Evolutionary conservation across 768 basidiomycete species (phyloP).

Genomic region (Trichaptum fuscoviolaceum): DNA sequence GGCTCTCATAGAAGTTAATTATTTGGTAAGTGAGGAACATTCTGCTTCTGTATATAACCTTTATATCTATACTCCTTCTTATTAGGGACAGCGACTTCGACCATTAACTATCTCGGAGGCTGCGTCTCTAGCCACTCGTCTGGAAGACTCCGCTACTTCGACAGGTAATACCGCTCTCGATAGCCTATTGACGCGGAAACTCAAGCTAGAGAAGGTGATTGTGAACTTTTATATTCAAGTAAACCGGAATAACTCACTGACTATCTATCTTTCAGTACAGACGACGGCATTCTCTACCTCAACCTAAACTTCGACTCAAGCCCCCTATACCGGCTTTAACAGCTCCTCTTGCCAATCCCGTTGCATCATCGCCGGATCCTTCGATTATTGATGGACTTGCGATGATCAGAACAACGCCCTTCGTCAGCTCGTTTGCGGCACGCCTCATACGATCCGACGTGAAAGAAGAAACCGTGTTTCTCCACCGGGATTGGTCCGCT

Average conservation of each 20-base stretch:
- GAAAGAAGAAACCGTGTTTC: constrained; percentile 28
- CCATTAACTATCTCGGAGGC: constrained; percentile 39
- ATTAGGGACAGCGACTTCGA: constrained; percentile 31
- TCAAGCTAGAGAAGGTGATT: constrained; percentile 41
- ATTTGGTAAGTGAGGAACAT: not conserved
- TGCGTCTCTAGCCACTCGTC: constrained; percentile 24
- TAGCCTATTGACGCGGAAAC: constrained; percentile 35
- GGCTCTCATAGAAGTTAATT: not conserved
- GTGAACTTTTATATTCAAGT: not conserved
- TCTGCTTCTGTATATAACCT: not conserved
- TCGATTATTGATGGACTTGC: constrained; percentile 36
- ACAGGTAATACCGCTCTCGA: constrained; percentile 19
- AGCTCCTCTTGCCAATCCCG: not conserved
- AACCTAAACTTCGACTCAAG: not conserved
- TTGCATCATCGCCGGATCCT: constrained; percentile 6
- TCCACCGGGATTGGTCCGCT: constrained; percentile 71
- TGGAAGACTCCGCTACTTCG: constrained; percentile 16
- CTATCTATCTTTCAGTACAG: not conserved
- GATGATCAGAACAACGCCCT: constrained; percentile 56
- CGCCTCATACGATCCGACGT: constrained; percentile 46
- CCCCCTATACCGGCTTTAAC: not conserved
- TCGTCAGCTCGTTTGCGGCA: constrained; percentile 59
- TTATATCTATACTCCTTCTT: not conserved
- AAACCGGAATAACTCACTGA: too few species aligned
- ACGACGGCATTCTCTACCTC: not conserved